Conservation (phyloP, 139 green algal species). For the Chlamydomonas eustigma region DNA sequence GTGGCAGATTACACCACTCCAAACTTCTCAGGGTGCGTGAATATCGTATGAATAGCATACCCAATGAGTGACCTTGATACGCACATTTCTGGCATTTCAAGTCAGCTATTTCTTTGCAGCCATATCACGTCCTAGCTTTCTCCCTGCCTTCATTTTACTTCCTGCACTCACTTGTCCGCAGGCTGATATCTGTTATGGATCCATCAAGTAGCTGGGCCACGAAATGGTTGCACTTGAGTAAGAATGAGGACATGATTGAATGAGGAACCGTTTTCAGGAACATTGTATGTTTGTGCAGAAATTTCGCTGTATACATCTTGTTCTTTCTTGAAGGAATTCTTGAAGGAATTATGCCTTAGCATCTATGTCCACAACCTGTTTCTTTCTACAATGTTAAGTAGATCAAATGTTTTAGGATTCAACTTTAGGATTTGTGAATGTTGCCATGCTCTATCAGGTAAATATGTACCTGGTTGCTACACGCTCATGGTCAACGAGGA, state of each 20-base stretch:
- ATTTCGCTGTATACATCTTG: neutral
- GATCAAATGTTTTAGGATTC: neutral
- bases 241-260: neutral
- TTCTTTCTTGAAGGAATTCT: neutral
- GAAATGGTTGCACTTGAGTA: conserved; percentile 66
- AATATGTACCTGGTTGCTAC: conserved; percentile 27
- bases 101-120: too few species aligned
- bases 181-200: conserved; percentile 63
- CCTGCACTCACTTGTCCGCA: conserved; percentile 19
- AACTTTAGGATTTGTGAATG: neutral
- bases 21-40: conserved; percentile 65
- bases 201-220: conserved; percentile 57
- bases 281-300: neutral
- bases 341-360: neutral
- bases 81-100: too few species aligned
- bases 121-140: neutral
- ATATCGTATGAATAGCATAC: neutral
- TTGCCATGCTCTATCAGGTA: conserved; percentile 12
- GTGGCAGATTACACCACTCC: conserved; percentile 65
- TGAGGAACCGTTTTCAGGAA: neutral
- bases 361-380: neutral
- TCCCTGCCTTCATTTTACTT: neutral
- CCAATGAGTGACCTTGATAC: too few species aligned
- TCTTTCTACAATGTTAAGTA: neutral
- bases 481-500: conserved; percentile 32